Evolutionary conservation across 1,284 basidiomycete species (phyloP), one percentile per base, ranked within the genome.

Genomic region (Takashimella koratensis): DNA sequence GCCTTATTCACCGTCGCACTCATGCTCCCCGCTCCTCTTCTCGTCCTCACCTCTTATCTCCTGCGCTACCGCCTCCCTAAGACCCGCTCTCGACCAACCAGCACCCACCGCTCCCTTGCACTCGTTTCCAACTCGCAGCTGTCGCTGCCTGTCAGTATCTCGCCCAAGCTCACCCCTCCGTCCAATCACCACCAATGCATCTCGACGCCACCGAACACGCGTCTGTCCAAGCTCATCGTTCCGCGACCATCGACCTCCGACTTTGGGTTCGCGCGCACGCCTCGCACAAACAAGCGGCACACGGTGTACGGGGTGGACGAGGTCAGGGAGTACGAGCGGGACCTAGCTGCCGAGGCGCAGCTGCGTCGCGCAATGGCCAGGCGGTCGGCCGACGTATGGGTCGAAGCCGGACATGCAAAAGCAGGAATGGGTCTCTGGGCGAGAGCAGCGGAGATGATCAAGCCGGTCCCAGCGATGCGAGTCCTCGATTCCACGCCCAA

Each of bases 361-460:
- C 54, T 62, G 49, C 49, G 64, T 3, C 57, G 56, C 30, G 62
- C 54, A 6, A 24, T 66, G 13, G 60, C 63, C 8, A 61, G 65
- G 45, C 51, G 58, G 11, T 63, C 62, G 4, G 59, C 56, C 5
- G 68, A 67, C 51, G 56, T 68, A 11, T 71, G 70, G 68, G 47
- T 68, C 26, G 58, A 60, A 26, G 41, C 21, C 10, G 68, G 70
- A 2, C 70, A 68, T 47, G 70, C 70, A 1, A 56, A 61, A 13
- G 54, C 62, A 39, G 58, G 59, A 20, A 60, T 60, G 1, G 51
- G 54, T 12, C 4, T 62, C 5, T 42, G 59, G 8, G 51, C 60
- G 1, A 52, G 70, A 43, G 63, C 62, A 1, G 54, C 60, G 4
- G 68, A 72, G 44, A 69, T 72, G 65, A 49, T 70, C 44, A 68